Evolutionary conservation across 2,329 filamentous ascomycete species (phyloP).

Genomic region (Talaromyces rugulosus): DNA sequence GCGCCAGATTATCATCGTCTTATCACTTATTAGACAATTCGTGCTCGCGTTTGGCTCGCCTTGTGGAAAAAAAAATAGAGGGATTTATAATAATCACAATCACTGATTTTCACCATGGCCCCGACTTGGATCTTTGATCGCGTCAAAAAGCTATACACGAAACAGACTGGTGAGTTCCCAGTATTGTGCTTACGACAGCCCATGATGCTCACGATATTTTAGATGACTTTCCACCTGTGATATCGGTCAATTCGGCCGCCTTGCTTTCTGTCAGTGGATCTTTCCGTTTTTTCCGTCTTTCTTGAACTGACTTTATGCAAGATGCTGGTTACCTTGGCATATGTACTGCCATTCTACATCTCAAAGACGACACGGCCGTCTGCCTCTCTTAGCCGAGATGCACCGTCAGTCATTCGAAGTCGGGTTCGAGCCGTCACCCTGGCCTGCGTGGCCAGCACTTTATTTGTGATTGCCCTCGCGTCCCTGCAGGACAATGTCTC

Average conservation of each 20-base stretch:
- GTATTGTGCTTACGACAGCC: background rate
- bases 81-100: background rate
- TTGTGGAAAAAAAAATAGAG: background rate
- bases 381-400: slow-evolving; percentile 73
- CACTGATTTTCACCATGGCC: slow-evolving; percentile 23
- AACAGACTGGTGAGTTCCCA: slow-evolving; percentile 23
- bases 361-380: slow-evolving; percentile 76
- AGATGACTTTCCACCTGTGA: slow-evolving; percentile 7
- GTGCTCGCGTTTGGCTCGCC: background rate
- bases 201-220: background rate
- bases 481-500: slow-evolving; percentile 47
- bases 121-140: slow-evolving; percentile 29
- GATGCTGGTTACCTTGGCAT: slow-evolving; percentile 80
- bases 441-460: slow-evolving; percentile 66
- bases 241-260: slow-evolving; percentile 23
- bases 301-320: slow-evolving; percentile 26
- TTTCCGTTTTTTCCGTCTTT: background rate
- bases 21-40: background rate
- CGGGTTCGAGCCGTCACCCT: slow-evolving; percentile 75
- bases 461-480: slow-evolving; percentile 65
- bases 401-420: slow-evolving; percentile 81
- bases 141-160: slow-evolving; percentile 29
- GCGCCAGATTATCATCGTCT: background rate
- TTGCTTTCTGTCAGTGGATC: slow-evolving; percentile 34
- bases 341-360: slow-evolving; percentile 87